Evolutionary conservation across 163 green algal species (phyloP), one percentile per base, ranked within the genome.

Genomic region (Volvox carteri): DNA sequence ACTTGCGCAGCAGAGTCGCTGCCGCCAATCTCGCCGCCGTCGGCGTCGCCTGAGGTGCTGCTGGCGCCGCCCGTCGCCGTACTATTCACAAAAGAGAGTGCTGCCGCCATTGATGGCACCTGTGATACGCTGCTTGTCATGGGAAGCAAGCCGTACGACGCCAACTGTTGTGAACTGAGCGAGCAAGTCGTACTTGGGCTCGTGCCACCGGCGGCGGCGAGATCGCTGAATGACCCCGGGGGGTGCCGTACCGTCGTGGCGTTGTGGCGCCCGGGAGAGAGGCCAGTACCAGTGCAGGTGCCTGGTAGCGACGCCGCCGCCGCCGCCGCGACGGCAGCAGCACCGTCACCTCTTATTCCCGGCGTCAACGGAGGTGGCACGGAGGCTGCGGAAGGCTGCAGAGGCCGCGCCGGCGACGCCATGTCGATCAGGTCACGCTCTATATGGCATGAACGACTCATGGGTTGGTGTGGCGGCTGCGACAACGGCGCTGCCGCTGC

Each of bases 91-190:
- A 65, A 85, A 37, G 78, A 74, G 12, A 85, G n/a, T 37, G 11
- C 16, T 1, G 23, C 58, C 60, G 42, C 28, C 58, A 86, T 46
- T 37, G 78, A 42, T 25, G 78, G n/a, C 54, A 33, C 7, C 54
- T 60, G n/a, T 54, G 25, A 2, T 2, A 37, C 6, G 70, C 70
- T 84, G 62, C 62, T 78, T 30, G 35, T n/a, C 4, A 41, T 56
- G 23, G 81, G 81, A 19, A 87, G 62, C 48, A 87, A 65, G 28
- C 81, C 81, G 65, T 87, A 87, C 33, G 65, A 33, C 46, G 42
- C 28, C 33, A 33, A 12, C 19, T 33, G 44, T 14, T 48, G 65
- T 33, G 19, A 9, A 37, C 48, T 56, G 65, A 12, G 46, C 8
- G 65, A 75, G 62, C n/a, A 42, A 4, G 30, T 28, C 33, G 30